These are phyloP conservation scores for Streptanthus diversifolius DNA, from an alignment of 345 rosid genomes.

Conservation along the genomic window DNA sequence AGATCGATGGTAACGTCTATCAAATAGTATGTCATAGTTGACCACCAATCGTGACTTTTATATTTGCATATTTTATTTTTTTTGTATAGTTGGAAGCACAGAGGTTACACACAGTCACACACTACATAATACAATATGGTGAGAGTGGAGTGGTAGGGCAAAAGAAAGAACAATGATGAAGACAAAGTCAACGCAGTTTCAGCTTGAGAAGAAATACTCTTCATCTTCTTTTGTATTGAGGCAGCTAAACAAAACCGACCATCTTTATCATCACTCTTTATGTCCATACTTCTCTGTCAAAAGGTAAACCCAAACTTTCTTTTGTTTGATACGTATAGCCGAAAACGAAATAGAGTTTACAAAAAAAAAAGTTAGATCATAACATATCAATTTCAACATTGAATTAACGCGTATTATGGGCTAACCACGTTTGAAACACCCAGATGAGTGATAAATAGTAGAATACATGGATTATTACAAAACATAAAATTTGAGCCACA, in stretches of 20 bases:
- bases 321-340: neutral
- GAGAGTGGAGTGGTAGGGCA: conserved; percentile 26
- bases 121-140: neutral
- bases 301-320: neutral
- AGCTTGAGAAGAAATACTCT: neutral
- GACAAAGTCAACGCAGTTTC: conserved; percentile 16
- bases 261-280: neutral
- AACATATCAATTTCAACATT: neutral
- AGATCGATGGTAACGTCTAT: neutral
- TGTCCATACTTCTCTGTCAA: neutral
- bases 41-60: conserved; percentile 8
- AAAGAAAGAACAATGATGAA: conserved; percentile 1
- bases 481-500: neutral
- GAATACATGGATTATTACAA: neutral
- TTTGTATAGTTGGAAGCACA: conserved; percentile 10
- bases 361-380: neutral
- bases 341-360: neutral
- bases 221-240: too few species aligned
- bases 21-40: neutral
- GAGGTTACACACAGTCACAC: neutral
- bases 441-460: neutral
- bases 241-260: neutral
- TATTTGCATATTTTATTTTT: neutral
- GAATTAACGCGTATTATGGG: neutral
- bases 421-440: neutral